phyloP scores from a whole-genome alignment of 495 filamentous ascomycete species.

The Astrothelium macrocarpum region DNA sequence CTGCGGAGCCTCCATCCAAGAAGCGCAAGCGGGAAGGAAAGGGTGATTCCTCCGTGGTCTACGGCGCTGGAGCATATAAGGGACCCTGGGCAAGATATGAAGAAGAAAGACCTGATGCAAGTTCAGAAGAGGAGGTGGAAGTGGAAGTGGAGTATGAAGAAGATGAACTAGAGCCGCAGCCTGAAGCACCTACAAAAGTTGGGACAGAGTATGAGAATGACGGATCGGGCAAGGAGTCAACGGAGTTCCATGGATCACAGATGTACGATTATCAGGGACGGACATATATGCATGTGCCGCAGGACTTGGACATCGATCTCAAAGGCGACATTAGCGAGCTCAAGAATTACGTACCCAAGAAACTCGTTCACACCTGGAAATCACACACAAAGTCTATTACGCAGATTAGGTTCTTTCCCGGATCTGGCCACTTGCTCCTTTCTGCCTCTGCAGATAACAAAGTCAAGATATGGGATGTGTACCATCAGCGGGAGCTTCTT shows the following conservation, averaged over 20 bases:
- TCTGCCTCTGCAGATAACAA: slow-evolving; percentile 78
- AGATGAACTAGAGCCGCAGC: slow-evolving; percentile 43
- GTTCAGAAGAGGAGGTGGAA: slow-evolving; percentile 44
- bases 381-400: slow-evolving; percentile 79
- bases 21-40: slow-evolving; percentile 69
- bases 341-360: slow-evolving; percentile 91
- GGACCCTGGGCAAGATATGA: slow-evolving; percentile 92
- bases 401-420: slow-evolving; percentile 77
- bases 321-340: slow-evolving; percentile 59
- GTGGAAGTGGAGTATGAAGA: slow-evolving; percentile 49
- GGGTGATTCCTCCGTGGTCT: slow-evolving; percentile 70
- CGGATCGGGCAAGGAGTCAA: slow-evolving; percentile 53
- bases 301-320: slow-evolving; percentile 84
- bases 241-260: slow-evolving; percentile 75
- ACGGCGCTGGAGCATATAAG: slow-evolving; percentile 77
- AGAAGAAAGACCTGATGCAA: slow-evolving; percentile 38
- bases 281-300: slow-evolving; percentile 93
- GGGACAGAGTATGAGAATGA: slow-evolving; percentile 52
- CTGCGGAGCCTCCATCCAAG: slow-evolving; percentile 60
- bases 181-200: slow-evolving; percentile 44
- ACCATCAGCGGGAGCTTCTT: slow-evolving; percentile 76
- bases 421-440: slow-evolving; percentile 76
- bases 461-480: slow-evolving; percentile 92
- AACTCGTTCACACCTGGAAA: slow-evolving; percentile 81
- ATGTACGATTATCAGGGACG: slow-evolving; percentile 84